Evolutionary conservation across 257 asterid genomes (phyloP).

Genomic region (Verbena officinalis): DNA sequence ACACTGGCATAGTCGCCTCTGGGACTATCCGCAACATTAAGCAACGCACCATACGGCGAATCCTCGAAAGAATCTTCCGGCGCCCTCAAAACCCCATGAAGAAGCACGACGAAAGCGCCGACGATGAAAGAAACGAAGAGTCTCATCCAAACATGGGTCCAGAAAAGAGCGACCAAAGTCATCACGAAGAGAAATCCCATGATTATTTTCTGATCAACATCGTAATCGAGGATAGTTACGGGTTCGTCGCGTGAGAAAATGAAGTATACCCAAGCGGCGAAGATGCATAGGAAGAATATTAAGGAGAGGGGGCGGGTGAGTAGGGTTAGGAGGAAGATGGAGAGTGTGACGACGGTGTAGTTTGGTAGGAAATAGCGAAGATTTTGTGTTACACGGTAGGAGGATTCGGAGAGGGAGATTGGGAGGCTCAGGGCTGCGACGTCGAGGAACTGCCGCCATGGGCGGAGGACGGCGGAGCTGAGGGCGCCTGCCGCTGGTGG

Average conservation of each 20-base stretch:
- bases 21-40: slow-evolving; percentile 72
- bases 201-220: slow-evolving; percentile 53
- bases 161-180: slow-evolving; percentile 57
- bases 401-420: slow-evolving; percentile 78
- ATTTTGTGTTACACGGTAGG: slow-evolving; percentile 71
- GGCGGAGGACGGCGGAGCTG: slow-evolving; percentile 56
- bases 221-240: slow-evolving; percentile 50
- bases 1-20: slow-evolving; percentile 73
- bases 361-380: slow-evolving; percentile 72
- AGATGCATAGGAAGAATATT: slow-evolving; percentile 62
- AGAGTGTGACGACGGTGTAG: slow-evolving; percentile 54
- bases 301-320: slow-evolving; percentile 66
- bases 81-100: slow-evolving; percentile 81
- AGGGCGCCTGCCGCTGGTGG: slow-evolving; percentile 46
- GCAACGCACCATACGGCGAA: slow-evolving; percentile 86
- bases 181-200: slow-evolving; percentile 50
- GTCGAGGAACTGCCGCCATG: slow-evolving; percentile 70
- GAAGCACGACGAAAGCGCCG: slow-evolving; percentile 50
- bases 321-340: slow-evolving; percentile 63
- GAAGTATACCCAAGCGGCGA: slow-evolving; percentile 50
- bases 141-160: slow-evolving; percentile 65
- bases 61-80: slow-evolving; percentile 73
- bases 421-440: slow-evolving; percentile 67
- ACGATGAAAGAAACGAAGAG: slow-evolving; percentile 46
- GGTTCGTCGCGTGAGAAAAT: slow-evolving; percentile 58